Conservation (phyloP, 345 rosid species). For the Stellera chamaejasme region DNA sequence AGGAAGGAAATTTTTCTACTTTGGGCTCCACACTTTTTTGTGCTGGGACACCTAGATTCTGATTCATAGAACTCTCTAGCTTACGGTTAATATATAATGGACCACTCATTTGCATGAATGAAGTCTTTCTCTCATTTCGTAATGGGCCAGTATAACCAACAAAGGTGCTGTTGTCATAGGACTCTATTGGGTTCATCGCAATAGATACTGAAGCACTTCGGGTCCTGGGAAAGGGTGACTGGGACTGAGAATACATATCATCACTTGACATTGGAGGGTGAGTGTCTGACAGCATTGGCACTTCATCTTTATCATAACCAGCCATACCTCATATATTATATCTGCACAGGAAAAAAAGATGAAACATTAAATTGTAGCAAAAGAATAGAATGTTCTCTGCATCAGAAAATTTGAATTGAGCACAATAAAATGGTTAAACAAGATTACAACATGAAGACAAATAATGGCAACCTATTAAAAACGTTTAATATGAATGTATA, state of each 20-base stretch:
- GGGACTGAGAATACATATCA: slow-evolving; percentile 25
- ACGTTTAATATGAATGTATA: too few relatives aligned
- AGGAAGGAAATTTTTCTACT: slow-evolving; percentile 35
- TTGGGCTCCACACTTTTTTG: slow-evolving; percentile 19
- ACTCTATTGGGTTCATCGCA: slow-evolving; percentile 35
- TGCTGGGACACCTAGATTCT: slow-evolving; percentile 20
- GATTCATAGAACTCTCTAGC: slow-evolving; percentile 21
- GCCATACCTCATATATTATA: slow-evolving; percentile 30
- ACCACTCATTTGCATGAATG: slow-evolving; percentile 60
- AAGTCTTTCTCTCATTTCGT: slow-evolving; percentile 47
- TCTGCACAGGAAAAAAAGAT: slow-evolving; percentile 12
- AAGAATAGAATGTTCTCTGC: too few relatives aligned
- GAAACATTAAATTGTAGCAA: background rate
- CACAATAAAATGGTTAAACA: too few relatives aligned
- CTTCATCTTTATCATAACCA: slow-evolving; percentile 45
- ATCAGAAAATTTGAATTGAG: too few relatives aligned
- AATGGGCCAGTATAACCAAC: slow-evolving; percentile 83
- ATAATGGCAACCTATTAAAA: too few relatives aligned
- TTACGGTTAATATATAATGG: slow-evolving; percentile 39
- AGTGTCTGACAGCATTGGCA: slow-evolving; percentile 51
- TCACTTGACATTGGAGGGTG: slow-evolving; percentile 22
- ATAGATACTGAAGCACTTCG: slow-evolving; percentile 61
- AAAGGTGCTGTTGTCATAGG: slow-evolving; percentile 32
- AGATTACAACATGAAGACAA: too few relatives aligned
- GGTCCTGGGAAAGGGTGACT: slow-evolving; percentile 29